A percentile compares a stretch with the other conserved stretches of the same genome.
phyloP scores from a whole-genome alignment of 345 rosid genomes.

The Eucalyptus erythrocorys region DNA sequence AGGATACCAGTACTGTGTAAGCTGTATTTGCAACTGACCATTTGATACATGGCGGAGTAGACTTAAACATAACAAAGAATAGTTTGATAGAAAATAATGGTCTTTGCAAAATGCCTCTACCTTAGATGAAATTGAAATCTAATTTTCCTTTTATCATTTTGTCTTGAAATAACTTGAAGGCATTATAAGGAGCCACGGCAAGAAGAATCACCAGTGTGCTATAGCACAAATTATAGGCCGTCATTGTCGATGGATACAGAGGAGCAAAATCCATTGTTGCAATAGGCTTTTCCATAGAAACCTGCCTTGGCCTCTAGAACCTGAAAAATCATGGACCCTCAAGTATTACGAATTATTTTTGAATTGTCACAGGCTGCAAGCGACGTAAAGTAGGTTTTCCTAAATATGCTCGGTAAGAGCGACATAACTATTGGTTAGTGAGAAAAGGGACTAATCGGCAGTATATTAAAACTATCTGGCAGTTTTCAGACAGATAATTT shows the following conservation, averaged over 20 bases:
- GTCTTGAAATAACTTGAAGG: background rate
- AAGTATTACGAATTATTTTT: background rate
- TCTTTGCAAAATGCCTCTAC: background rate
- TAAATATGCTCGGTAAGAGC: background rate
- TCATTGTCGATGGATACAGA: slow-evolving; percentile 94
- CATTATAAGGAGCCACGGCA: background rate
- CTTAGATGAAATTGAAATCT: background rate
- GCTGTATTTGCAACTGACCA: too few species aligned
- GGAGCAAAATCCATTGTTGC: slow-evolving; percentile 98
- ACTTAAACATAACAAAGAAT: background rate
- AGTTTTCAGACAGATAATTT: background rate
- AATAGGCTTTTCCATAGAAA: slow-evolving; percentile 87
- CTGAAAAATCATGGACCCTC: slow-evolving; percentile 11
- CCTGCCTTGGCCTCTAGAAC: slow-evolving; percentile 91
- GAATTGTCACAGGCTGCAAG: background rate
- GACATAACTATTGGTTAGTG: background rate
- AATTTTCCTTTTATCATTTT: background rate
- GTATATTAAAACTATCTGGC: background rate
- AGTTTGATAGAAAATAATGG: background rate
- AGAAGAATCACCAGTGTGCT: slow-evolving; percentile 66
- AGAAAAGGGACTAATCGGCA: background rate
- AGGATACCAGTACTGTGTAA: too few species aligned
- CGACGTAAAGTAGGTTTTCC: background rate
- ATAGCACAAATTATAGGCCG: slow-evolving; percentile 96
- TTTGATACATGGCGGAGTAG: too few species aligned